Base-by-base conservation (phyloP, 768 basidiomycete species). In the Tricholoma flavovirens region DNA sequence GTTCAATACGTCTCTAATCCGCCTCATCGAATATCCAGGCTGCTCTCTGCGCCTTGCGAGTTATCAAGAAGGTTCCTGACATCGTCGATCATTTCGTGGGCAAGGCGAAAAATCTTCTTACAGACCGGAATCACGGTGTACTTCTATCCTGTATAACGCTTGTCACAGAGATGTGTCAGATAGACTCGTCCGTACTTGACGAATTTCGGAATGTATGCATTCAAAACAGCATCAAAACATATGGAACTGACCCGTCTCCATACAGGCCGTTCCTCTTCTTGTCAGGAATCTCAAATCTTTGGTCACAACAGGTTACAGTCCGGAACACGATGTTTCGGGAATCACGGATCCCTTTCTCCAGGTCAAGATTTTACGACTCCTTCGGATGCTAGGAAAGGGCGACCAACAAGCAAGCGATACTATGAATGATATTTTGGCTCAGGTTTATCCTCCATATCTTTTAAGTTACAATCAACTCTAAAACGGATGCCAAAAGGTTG, bases 261-360 rank as follows among this genome's bases (percentile, higher is more conserved):
- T 26, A 15, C 57, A 96, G 93, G 90, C 90, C 46, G 94, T 98
- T 2, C 90, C 93, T 1, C 75, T 95, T 9, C 87, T 99, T 22
- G 96, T 98, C 53, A 87, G 93, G 60, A 93, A 97, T 65, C 79
- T 99, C 61, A 98, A 98, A 69, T 89, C 93, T 1, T 75, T 98
- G 56, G 92, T 91, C 40, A 94, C 96, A 0, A 97, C 95, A 3
- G 96, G 96, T 8, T 98, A 97, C 71, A 96, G 93, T 63, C 95
- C 97, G 21, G 97, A 98, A 69, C 97, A 98, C 66, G 97, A 99
- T 62, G 97, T 99, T 9, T 93, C 93, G n/a, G 97, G 97, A 35
- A 97, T 99, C 71, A 98, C 97, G 14, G 94, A 96, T 71, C 93
- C 93, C 6, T 95, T 95, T 78, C 75, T 95, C 6, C 93, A 96